Evolutionary conservation across 495 filamentous ascomycete genomes (phyloP), one percentile per base, ranked within the genome.

Genomic region (Talaromyces proteolyticus): DNA sequence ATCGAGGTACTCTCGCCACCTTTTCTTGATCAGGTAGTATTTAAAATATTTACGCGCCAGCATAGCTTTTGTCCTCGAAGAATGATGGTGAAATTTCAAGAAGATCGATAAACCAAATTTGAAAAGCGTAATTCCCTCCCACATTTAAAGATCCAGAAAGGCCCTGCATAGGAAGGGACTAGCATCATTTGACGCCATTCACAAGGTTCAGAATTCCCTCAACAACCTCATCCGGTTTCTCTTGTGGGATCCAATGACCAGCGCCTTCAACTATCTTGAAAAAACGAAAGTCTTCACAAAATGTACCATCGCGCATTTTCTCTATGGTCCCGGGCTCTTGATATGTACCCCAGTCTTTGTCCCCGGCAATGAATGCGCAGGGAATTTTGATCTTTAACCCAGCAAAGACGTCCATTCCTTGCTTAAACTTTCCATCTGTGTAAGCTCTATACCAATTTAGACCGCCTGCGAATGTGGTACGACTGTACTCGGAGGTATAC

Each of bases 211-310:
- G 52, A 20, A 85, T 64, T 39, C 72, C 74, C 48, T 70, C 61
- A 12, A 68, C 59, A 24, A 84, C 79, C 51, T 60, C 71, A 51
- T 79, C 70, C 2, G 81, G 77, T 57, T 77, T 61, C 60, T 86
- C 84, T 58, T 87, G 82, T 51, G 82, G 80, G 16, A 81, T 72
- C 82, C 83, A 86, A 66, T 85, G 82, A 14, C 81, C 81, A 25
- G 77, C 81, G 0, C 75, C 69, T 44, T 84, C 74, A 21, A 86
- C 61, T 39, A 81, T 43, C 51, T 59, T 73, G 29, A 67, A 57
- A 7, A 74, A 68, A 48, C 70, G 65, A 49, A 80, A 82, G 50
- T 74, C 69, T 14, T 61, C 65, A 54, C 72, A 78, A 2, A 70
- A 67, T 11, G 58, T 60, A 22, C 65, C 63, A 47, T 60, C 46